Evolutionary conservation across 805 yeast species (phyloP).

Genomic region (Ogataea trehaloabstinens): DNA sequence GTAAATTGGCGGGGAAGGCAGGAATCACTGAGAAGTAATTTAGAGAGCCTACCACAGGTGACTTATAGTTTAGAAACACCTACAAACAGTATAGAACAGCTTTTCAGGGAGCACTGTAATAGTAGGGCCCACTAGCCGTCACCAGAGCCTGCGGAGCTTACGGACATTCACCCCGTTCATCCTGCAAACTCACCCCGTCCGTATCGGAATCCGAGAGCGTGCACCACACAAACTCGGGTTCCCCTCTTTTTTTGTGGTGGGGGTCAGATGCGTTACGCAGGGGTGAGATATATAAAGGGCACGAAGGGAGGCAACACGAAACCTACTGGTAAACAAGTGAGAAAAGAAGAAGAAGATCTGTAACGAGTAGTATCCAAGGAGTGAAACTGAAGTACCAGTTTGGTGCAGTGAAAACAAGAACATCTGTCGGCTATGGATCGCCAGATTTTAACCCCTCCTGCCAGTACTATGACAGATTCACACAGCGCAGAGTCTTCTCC

Average conservation of each 20-base stretch:
- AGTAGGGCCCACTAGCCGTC: too few relatives aligned
- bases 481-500: conserved; percentile 3
- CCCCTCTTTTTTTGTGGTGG: conserved; percentile 2
- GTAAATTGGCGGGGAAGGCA: too few relatives aligned
- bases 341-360: conserved; percentile 1
- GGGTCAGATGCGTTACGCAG: conserved; percentile 1
- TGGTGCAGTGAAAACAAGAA: too few relatives aligned
- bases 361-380: too few relatives aligned
- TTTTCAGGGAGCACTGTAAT: too few relatives aligned
- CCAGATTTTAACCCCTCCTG: conserved; percentile 15
- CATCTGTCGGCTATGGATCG: conserved; percentile 10
- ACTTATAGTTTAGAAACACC: too few relatives aligned
- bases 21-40: too few relatives aligned
- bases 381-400: too few relatives aligned
- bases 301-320: neutral
- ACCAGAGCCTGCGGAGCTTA: too few relatives aligned
- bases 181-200: neutral
- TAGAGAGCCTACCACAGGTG: too few relatives aligned
- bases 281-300: conserved; percentile 1
- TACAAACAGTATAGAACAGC: too few relatives aligned
- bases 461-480: conserved; percentile 6
- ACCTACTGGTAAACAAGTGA: neutral
- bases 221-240: neutral
- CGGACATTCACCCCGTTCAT: too few relatives aligned
- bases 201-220: conserved; percentile 2